Conservation (phyloP, 2,329 filamentous ascomycete species). For the Diaporthe helianthi region DNA sequence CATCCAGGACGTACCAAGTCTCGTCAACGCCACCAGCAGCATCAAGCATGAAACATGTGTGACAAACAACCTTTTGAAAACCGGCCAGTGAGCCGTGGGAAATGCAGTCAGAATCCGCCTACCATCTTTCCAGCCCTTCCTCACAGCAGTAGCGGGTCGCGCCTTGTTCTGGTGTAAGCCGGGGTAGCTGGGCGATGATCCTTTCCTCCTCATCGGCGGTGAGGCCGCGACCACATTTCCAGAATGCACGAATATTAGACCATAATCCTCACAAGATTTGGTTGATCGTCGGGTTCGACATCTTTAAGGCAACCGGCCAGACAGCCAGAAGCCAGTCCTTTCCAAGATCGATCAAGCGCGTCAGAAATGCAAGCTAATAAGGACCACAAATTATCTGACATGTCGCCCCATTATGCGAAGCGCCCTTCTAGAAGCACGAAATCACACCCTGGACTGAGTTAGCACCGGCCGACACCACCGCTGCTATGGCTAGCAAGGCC, state of each 20-base stretch:
- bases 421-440: slow-evolving; percentile 29
- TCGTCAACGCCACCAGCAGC: neutral
- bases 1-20: slow-evolving; percentile 15
- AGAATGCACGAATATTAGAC: neutral
- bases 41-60: neutral
- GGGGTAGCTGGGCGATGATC: neutral
- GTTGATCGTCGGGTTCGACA: slow-evolving; percentile 14
- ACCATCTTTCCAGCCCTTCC: neutral
- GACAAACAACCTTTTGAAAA: neutral
- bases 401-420: slow-evolving; percentile 11
- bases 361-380: neutral
- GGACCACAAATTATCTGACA: neutral
- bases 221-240: neutral
- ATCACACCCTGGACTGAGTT: neutral
- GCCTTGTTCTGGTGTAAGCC: neutral
- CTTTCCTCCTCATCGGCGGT: neutral
- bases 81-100: neutral
- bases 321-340: neutral
- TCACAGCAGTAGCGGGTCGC: slow-evolving; percentile 2
- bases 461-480: neutral
- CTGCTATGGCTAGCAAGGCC: neutral
- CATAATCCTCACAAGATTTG: neutral
- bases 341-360: neutral
- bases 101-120: neutral
- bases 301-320: neutral